Evolutionary conservation across 805 yeast genomes (phyloP), one percentile per base, ranked within the genome.

Genomic region (Schizosaccharomyces osmophilus): DNA sequence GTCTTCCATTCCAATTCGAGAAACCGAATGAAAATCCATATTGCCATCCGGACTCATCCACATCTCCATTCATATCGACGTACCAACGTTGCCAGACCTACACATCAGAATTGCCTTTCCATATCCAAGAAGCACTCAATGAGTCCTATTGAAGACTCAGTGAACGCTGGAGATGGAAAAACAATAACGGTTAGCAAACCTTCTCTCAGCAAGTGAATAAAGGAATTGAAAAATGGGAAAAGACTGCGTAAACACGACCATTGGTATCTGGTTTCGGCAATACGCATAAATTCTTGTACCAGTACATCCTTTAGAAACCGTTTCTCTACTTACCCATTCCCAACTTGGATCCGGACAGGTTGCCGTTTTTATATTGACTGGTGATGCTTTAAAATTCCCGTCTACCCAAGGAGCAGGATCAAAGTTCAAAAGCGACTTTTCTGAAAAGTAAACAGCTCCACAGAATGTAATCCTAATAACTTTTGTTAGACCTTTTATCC

Each of bases 11-110:
- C 95, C 95, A 85, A 58, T 69, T 68, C 31, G 65, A 66, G 24
- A 78, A 71, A 9, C 72, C 69, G 63, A 82, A 78, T 29, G 75
- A 65, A 71, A 78, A 73, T 62, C 84, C 75, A 67, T 85, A 86
- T 41, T 77, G 69, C 95, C 95, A 85, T n/a, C 95, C 95, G 67
- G 83, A 85, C 66, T 84, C 89, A 69, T 85, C 95, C 24, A 80
- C 84, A 67, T 84, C 87, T 51, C 72, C 71, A 4, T 72, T 68
- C 90, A 86, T 83, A 63, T 82, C 75, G 2, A 84, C 82, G 66
- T 81, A 82, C 94, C 94, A 85, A 62, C 75, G 73, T 15, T 74
- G 74, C 87, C 88, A 83, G 9, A 68, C 59, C 59, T 48, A 60
- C 0, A 29, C 24, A 45, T 15, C 13, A 6, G 22, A n/a, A 45